These are phyloP conservation scores for Penicillium sp. DNA, from an alignment of 2,329 filamentous ascomycete genomes.

Conservation along the genomic window DNA sequence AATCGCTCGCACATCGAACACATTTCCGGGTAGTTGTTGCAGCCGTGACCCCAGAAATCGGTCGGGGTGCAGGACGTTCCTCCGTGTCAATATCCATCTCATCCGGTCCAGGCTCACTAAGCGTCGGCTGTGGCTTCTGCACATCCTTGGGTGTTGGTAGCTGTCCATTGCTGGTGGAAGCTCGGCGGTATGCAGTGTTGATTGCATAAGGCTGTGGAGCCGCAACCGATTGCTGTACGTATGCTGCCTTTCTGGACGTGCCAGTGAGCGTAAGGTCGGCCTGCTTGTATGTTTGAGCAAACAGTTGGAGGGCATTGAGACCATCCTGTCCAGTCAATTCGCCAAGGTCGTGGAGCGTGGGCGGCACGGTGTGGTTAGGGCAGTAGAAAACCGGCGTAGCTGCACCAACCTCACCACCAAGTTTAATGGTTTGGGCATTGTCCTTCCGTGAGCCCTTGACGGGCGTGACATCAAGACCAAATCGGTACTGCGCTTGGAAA, in stretches of 20 bases:
- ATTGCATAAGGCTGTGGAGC: slow-evolving; percentile 29
- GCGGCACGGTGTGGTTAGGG: slow-evolving; percentile 79
- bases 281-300: slow-evolving; percentile 88
- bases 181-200: slow-evolving; percentile 51
- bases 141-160: slow-evolving; percentile 26
- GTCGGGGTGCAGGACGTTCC: slow-evolving; percentile 20
- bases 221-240: slow-evolving; percentile 50
- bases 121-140: slow-evolving; percentile 18
- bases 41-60: slow-evolving; percentile 14
- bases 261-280: slow-evolving; percentile 88
- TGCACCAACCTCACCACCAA: slow-evolving; percentile 78
- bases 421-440: slow-evolving; percentile 73
- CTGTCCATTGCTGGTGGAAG: slow-evolving; percentile 54
- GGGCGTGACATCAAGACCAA: slow-evolving; percentile 87
- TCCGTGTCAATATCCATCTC: slow-evolving; percentile 36
- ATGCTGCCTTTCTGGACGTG: slow-evolving; percentile 87
- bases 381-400: slow-evolving; percentile 90
- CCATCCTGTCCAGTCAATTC: slow-evolving; percentile 71
- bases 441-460: slow-evolving; percentile 88
- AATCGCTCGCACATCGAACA: slow-evolving; percentile 40
- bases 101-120: slow-evolving; percentile 25
- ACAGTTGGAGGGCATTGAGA: slow-evolving; percentile 81
- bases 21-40: slow-evolving; percentile 33
- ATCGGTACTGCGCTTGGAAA: slow-evolving; percentile 74
- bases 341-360: slow-evolving; percentile 73